These are phyloP conservation scores for Orbilia ellipsospora DNA, from an alignment of 2,329 filamentous ascomycete genomes.

Conservation along the genomic window DNA sequence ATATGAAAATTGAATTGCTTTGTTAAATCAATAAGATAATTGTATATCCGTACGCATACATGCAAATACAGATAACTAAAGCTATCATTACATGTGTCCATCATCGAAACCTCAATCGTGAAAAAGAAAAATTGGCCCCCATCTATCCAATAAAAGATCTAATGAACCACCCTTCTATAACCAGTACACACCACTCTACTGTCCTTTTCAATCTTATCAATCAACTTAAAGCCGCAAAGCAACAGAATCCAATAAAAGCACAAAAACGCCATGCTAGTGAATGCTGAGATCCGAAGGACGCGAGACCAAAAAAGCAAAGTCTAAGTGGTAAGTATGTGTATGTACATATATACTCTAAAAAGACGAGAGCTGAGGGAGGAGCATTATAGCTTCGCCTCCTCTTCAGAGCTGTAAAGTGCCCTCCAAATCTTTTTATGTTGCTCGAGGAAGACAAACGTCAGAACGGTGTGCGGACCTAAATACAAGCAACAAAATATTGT, in stretches of 20 bases:
- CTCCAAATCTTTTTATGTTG: slow-evolving; percentile 79
- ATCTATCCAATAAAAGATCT: too few species aligned
- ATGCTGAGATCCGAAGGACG: slow-evolving; percentile 3
- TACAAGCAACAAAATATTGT: neutral
- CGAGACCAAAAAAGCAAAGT: neutral
- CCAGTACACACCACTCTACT: neutral
- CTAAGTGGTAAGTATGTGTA: slow-evolving; percentile 32
- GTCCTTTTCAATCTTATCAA: neutral
- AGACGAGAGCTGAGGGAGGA: neutral
- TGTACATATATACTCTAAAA: slow-evolving; percentile 25
- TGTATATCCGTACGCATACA: too few species aligned
- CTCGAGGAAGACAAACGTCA: slow-evolving; percentile 86
- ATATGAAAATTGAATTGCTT: too few species aligned
- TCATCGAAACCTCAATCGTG: too few species aligned
- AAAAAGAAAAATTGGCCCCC: too few species aligned
- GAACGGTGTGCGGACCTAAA: slow-evolving; percentile 76
- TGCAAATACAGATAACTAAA: too few species aligned
- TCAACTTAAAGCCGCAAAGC: neutral
- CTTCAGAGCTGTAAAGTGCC: slow-evolving; percentile 34
- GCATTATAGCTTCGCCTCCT: slow-evolving; percentile 11
- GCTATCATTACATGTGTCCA: too few species aligned
- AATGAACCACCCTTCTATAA: neutral
- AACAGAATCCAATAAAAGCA: neutral
- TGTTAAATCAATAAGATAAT: too few species aligned
- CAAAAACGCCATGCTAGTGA: neutral